phyloP scores from a whole-genome alignment of 2,329 filamentous ascomycete species.

The Knoxdaviesia proteae region DNA sequence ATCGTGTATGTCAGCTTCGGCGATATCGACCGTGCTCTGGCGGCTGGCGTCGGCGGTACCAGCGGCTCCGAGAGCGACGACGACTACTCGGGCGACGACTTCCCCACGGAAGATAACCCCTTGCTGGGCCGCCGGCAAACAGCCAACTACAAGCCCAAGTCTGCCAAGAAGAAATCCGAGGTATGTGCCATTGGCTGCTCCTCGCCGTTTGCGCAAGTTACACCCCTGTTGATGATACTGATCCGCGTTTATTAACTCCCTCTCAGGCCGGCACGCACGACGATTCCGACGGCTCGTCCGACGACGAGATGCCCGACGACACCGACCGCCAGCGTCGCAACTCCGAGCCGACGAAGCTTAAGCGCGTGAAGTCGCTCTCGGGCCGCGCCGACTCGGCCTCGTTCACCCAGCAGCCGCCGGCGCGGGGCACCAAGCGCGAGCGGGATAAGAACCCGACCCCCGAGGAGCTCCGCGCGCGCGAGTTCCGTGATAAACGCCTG shows the following conservation, averaged over 20 bases:
- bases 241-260: constrained; percentile 1
- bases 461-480: constrained; percentile 12
- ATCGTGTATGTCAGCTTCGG: constrained; percentile 39
- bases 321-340: constrained; percentile 2
- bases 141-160: constrained; percentile 10
- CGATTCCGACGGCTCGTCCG: constrained; percentile 3
- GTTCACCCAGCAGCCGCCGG: background rate
- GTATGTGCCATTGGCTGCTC: constrained; percentile 7
- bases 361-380: constrained; percentile 3
- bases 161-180: constrained; percentile 5
- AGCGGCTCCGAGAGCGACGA: constrained; percentile 14
- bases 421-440: background rate
- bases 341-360: constrained; percentile 3
- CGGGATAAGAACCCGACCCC: background rate
- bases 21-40: constrained; percentile 18
- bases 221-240: background rate
- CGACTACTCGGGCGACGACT: constrained; percentile 14
- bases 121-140: constrained; percentile 16
- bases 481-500: constrained; percentile 35
- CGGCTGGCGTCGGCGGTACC: constrained; percentile 22
- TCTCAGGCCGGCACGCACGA: constrained; percentile 6
- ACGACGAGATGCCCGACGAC: constrained; percentile 1
- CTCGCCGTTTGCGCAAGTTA: background rate
- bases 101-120: constrained; percentile 10
- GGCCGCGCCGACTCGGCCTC: constrained; percentile 1